Conservation (phyloP, 306 rosid genomes). For the Fagus crenata region DNA sequence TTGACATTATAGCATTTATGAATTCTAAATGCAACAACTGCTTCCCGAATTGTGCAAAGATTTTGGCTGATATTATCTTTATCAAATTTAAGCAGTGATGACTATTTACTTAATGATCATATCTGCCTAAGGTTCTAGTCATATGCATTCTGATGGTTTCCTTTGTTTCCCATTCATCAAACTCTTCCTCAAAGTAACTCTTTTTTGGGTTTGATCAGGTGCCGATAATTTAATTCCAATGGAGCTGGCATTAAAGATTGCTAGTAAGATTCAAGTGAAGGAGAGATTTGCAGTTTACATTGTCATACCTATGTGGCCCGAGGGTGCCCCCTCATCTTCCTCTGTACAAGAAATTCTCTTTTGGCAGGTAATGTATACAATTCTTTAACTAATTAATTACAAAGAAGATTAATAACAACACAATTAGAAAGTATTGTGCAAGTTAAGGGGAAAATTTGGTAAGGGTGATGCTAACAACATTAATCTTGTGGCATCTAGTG, state of each 20-base stretch:
- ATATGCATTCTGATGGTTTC: not conserved
- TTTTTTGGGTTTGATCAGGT: constrained; percentile 44
- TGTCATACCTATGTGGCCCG: constrained; percentile 99
- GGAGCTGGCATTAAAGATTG: constrained; percentile 90
- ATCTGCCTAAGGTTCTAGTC: not conserved
- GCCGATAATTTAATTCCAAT: constrained; percentile 92
- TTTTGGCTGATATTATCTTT: not conserved
- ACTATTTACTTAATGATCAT: not conserved
- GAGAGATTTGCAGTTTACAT: constrained; percentile 83
- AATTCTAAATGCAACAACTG: not conserved
- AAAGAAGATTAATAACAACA: not conserved
- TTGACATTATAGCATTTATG: not conserved
- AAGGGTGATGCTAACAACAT: not conserved
- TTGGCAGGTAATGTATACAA: constrained; percentile 69
- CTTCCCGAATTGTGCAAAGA: not conserved
- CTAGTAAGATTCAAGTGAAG: constrained; percentile 72
- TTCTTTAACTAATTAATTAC: not conserved
- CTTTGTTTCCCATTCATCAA: not conserved
- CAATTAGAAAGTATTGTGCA: not conserved
- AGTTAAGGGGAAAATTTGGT: not conserved
- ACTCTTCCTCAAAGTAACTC: not conserved
- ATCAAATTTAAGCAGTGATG: not conserved
- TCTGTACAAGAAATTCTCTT: constrained; percentile 84
- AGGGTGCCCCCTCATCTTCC: constrained; percentile 72
- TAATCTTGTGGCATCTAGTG: too few relatives aligned